Base-by-base conservation (phyloP, 352 stramenopile species). In the Halophytophthora batemanensis region DNA sequence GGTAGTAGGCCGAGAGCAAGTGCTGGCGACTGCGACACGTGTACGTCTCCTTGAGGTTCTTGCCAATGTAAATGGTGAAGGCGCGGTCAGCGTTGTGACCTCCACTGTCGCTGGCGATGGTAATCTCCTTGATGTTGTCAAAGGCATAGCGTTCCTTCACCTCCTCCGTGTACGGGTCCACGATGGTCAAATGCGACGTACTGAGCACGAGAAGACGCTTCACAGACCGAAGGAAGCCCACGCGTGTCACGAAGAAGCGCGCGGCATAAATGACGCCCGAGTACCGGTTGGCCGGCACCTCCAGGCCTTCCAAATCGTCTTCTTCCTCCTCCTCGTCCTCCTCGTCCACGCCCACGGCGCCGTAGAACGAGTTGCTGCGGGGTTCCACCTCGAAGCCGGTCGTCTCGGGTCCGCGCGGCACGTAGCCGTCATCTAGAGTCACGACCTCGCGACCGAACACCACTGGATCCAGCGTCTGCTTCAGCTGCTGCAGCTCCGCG, bases 101-200 rank as follows among this genome's bases (percentile, higher is more conserved):
- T 46, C 78, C 75, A 31, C 61, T 79, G 43, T 92, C 81, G 2
- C 75, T 74, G 10, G 82, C 81, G 28, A 90, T 70, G 21, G 78
- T 93, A 47, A 93, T 90, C 63, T 93, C 85, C 51, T 89, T 93
- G 50, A 95, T 95, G 54, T 90, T 90, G 50, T 91, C 80, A 50
- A 90, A 95, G 33, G 80, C 72, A 42, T 91, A 93, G 25, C 81
- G 82, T 56, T 95, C 85, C 43, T 91, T 93, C 22, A 92, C 81
- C 53, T 93, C 80, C 23, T 93, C 85, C 3, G 77, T 86, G 56
- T 90, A 90, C 35, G 85, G 85, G 43, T 95, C 85, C 31, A 93
- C 69, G 34, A 93, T 83, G 8, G 80, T 93, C 56, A 95, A 52
- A 53, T 95, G 81, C 45, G 75, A 77, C 43, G 69, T 87, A 36